phyloP scores from a whole-genome alignment of 1,284 basidiomycete genomes.

The Athelia sp. region DNA sequence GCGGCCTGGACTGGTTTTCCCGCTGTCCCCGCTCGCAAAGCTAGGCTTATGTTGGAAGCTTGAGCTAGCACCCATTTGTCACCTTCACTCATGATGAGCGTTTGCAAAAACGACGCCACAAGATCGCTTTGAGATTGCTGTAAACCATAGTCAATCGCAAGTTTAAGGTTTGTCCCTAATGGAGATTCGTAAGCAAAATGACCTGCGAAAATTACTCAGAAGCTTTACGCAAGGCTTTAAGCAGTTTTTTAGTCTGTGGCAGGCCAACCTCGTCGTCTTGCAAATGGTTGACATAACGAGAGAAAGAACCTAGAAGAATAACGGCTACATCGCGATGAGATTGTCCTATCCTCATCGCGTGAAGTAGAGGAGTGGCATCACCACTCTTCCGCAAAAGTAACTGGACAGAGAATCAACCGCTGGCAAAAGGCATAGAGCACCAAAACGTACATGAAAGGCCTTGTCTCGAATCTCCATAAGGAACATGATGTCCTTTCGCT shows the following conservation, averaged over 20 bases:
- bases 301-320: constrained; percentile 73
- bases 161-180: constrained; percentile 72
- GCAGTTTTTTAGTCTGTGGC: constrained; percentile 55
- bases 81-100: constrained; percentile 82
- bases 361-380: constrained; percentile 70
- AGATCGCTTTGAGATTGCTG: constrained; percentile 73
- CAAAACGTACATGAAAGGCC: constrained; percentile 62
- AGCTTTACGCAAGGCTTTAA: constrained; percentile 68
- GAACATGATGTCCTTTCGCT: constrained; percentile 67
- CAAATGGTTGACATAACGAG: constrained; percentile 74
- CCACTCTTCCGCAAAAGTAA: constrained; percentile 69
- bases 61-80: constrained; percentile 72
- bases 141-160: constrained; percentile 78
- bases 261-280: constrained; percentile 65
- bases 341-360: constrained; percentile 75
- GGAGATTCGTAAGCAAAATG: constrained; percentile 9
- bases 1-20: constrained; percentile 69
- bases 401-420: constrained; percentile 28
- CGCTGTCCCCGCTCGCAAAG: constrained; percentile 54
- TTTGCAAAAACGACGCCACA: constrained; percentile 78
- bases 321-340: constrained; percentile 74
- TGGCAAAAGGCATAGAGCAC: not conserved
- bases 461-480: constrained; percentile 76
- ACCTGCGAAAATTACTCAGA: not conserved
- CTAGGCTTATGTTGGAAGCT: constrained; percentile 51